These are phyloP conservation scores for Acanthamoeba triangularis DNA, from an alignment of 208 protist genomes.

Conservation along the genomic window DNA sequence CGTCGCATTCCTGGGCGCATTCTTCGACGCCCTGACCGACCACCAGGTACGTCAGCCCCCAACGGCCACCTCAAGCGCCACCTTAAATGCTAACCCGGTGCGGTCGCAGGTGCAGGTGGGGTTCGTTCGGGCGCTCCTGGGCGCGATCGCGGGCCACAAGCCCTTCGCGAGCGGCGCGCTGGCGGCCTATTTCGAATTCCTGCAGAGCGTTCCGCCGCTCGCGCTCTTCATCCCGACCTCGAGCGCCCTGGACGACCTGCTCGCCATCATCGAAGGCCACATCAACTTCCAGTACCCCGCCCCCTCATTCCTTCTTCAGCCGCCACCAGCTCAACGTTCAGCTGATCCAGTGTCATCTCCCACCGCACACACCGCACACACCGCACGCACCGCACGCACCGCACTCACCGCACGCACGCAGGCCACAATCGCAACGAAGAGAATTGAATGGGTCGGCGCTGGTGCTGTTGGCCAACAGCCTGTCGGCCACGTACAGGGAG, in stretches of 20 bases:
- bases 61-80: neutral
- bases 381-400: neutral
- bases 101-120: neutral
- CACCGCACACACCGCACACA: no score
- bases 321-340: no score
- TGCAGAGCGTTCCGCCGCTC: neutral
- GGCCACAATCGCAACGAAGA: neutral
- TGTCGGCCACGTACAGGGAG: neutral
- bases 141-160: neutral
- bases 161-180: neutral
- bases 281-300: neutral
- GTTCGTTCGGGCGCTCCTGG: neutral
- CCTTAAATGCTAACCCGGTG: neutral
- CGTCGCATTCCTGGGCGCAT: neutral
- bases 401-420: neutral
- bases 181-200: neutral
- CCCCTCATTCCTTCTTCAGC: neutral
- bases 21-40: neutral
- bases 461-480: conserved; percentile 7
- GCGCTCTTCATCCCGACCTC: neutral
- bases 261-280: neutral
- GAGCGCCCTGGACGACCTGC: neutral
- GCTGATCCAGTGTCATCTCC: neutral
- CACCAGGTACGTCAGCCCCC: neutral
- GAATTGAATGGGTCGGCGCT: neutral